Conservation (phyloP, 1,139 yeast species). For the Zygoascus hellenicus region DNA sequence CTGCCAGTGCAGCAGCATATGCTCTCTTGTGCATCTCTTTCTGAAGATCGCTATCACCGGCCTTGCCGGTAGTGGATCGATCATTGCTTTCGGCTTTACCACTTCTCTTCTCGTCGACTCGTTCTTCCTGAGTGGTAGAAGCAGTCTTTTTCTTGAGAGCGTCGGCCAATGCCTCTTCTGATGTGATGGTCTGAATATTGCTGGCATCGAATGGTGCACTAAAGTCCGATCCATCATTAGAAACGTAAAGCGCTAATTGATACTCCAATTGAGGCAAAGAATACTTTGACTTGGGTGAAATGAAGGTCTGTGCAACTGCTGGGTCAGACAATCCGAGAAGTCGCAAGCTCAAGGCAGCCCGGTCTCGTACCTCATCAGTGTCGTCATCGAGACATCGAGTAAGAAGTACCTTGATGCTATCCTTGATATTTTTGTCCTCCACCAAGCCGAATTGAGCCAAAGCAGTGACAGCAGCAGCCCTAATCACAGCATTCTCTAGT, state of each 20-base stretch:
- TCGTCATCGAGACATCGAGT: slow-evolving; percentile 80
- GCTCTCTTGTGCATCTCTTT: slow-evolving; percentile 45
- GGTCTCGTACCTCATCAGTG: slow-evolving; percentile 97
- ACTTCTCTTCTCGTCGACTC: slow-evolving; percentile 3
- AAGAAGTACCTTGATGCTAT: slow-evolving; percentile 69
- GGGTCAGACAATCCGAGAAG: slow-evolving; percentile 47
- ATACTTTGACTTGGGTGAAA: slow-evolving; percentile 63
- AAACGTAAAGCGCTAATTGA: slow-evolving; percentile 68
- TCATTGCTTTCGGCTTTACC: slow-evolving; percentile 16
- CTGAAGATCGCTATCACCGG: slow-evolving; percentile 24
- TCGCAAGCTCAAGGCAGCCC: slow-evolving; percentile 82
- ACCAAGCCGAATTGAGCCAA: slow-evolving; percentile 84
- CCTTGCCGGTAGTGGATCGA: background rate
- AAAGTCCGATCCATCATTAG: slow-evolving; percentile 55
- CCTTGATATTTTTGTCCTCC: slow-evolving; percentile 60
- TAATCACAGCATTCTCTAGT: slow-evolving; percentile 86
- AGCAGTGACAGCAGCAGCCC: slow-evolving; percentile 94
- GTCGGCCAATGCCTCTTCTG: slow-evolving; percentile 58
- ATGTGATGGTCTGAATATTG: slow-evolving; percentile 55
- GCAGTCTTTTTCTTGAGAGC: slow-evolving; percentile 40
- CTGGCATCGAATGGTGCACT: slow-evolving; percentile 63
- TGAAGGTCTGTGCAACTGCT: slow-evolving; percentile 43
- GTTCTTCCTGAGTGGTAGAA: slow-evolving; percentile 45
- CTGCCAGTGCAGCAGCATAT: slow-evolving; percentile 59
- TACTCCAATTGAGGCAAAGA: slow-evolving; percentile 74